Conservation (phyloP, 2,329 filamentous ascomycete species). For the Periglandula ipomoeae region DNA sequence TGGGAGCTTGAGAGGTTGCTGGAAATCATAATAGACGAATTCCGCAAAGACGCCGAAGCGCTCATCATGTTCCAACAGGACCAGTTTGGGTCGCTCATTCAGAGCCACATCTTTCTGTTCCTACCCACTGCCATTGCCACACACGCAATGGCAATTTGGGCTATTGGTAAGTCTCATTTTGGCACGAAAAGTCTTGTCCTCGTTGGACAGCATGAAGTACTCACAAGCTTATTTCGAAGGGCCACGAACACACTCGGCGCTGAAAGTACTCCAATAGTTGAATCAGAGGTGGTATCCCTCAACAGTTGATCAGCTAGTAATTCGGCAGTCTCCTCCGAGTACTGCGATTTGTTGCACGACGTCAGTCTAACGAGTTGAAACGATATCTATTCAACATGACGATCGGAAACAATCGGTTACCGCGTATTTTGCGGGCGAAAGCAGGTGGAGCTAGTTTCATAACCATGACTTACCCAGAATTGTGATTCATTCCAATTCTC, state of each 20-base stretch:
- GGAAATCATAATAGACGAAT: constrained; percentile 67
- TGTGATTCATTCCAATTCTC: constrained; percentile 81
- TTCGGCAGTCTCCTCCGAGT: constrained; percentile 61
- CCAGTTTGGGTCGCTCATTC: constrained; percentile 41
- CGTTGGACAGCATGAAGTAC: constrained; percentile 11
- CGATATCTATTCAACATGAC: too few relatives aligned
- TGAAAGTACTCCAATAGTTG: constrained; percentile 60
- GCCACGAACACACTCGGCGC: constrained; percentile 71
- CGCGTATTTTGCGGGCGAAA: too few relatives aligned
- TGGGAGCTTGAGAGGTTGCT: constrained; percentile 57
- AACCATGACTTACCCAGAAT: constrained; percentile 57
- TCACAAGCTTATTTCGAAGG: constrained; percentile 59
- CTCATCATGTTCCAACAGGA: constrained; percentile 64
- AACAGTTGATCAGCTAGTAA: constrained; percentile 57
- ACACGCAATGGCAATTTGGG: neutral
- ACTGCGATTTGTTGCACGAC: constrained; percentile 34
- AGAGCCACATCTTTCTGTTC: constrained; percentile 13
- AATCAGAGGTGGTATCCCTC: constrained; percentile 45
- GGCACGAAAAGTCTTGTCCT: neutral
- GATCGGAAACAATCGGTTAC: too few relatives aligned
- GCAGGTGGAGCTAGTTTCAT: neutral
- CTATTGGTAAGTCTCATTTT: neutral
- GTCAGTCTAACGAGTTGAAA: too few relatives aligned
- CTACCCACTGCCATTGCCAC: neutral
- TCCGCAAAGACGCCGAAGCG: constrained; percentile 67